Conservation (phyloP, 179 eudicot genomes). For the Camellia oleifera region DNA sequence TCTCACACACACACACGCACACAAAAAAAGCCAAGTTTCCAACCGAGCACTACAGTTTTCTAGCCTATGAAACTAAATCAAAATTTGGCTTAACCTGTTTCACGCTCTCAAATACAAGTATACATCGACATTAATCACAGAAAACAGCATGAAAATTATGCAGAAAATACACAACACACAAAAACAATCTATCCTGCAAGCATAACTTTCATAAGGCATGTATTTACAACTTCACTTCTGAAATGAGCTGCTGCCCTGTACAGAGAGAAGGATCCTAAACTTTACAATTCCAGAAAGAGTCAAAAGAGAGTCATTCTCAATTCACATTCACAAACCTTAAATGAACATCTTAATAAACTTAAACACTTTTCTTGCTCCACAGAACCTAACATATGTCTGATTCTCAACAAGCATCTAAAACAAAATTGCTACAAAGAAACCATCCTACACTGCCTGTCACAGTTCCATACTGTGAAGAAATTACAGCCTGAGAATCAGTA, state of each 20-base stretch:
- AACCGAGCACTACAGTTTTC: not conserved
- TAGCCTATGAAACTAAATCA: not conserved
- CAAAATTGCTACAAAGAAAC: conserved; percentile 2
- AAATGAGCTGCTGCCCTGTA: not conserved
- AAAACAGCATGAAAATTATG: not conserved
- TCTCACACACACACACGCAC: too few species aligned
- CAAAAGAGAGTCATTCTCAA: not conserved
- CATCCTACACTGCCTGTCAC: not conserved
- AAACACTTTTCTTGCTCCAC: not conserved
- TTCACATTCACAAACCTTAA: conserved; percentile 1
- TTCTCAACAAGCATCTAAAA: not conserved
- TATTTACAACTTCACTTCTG: not conserved
- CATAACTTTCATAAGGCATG: conserved; percentile 1
- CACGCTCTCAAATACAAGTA: not conserved
- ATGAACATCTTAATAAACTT: not conserved
- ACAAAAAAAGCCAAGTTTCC: too few species aligned
- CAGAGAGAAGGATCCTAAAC: not conserved
- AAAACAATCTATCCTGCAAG: not conserved
- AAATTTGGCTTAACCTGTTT: not conserved
- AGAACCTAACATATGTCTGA: not conserved
- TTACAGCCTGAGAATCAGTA: too few species aligned
- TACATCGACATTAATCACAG: not conserved
- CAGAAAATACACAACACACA: not conserved
- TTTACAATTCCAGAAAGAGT: not conserved
- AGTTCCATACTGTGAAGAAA: not conserved